Evolutionary conservation across 2,329 filamentous ascomycete genomes (phyloP).

Genomic region (Keithomyces neogunnii): DNA sequence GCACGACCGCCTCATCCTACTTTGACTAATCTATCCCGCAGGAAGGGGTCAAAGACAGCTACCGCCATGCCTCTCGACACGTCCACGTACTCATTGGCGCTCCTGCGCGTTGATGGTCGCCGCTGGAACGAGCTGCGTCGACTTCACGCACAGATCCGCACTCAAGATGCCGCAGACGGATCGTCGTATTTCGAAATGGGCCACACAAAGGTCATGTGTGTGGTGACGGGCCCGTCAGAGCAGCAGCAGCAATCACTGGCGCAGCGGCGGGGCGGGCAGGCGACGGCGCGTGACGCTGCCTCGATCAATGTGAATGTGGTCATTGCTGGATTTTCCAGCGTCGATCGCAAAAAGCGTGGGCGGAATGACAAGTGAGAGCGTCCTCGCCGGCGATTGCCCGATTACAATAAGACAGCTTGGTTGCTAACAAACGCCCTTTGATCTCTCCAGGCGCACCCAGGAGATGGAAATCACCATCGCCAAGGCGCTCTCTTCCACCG

Average conservation of each 20-base stretch:
- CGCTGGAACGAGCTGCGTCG: constrained; percentile 96
- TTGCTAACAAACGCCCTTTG: too few species aligned
- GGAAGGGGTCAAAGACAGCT: neutral
- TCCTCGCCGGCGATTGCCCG: too few species aligned
- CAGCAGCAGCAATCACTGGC: constrained; percentile 45
- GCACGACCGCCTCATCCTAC: too few species aligned
- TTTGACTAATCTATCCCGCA: too few species aligned
- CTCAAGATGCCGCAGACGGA: constrained; percentile 85
- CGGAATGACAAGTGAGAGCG: constrained; percentile 66
- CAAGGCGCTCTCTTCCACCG: constrained; percentile 64
- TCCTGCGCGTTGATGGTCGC: constrained; percentile 73
- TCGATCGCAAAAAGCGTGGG: constrained; percentile 71
- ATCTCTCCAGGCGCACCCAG: constrained; percentile 54
- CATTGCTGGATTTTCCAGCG: constrained; percentile 78
- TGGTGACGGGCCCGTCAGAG: constrained; percentile 79
- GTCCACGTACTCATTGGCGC: constrained; percentile 79
- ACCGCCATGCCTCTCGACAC: constrained; percentile 82
- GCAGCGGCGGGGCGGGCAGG: constrained; percentile 28
- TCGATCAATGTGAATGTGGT: constrained; percentile 74
- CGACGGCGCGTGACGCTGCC: constrained; percentile 34
- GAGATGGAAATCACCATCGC: constrained; percentile 76
- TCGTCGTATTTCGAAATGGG: constrained; percentile 94
- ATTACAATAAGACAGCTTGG: too few species aligned
- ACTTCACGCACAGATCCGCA: constrained; percentile 81
- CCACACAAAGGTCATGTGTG: constrained; percentile 94